A percentile compares a stretch with the other conserved stretches of the same genome.
Evolutionary conservation across 2,329 filamentous ascomycete genomes (phyloP).

Genomic region (Dothideomycetes sp.): DNA sequence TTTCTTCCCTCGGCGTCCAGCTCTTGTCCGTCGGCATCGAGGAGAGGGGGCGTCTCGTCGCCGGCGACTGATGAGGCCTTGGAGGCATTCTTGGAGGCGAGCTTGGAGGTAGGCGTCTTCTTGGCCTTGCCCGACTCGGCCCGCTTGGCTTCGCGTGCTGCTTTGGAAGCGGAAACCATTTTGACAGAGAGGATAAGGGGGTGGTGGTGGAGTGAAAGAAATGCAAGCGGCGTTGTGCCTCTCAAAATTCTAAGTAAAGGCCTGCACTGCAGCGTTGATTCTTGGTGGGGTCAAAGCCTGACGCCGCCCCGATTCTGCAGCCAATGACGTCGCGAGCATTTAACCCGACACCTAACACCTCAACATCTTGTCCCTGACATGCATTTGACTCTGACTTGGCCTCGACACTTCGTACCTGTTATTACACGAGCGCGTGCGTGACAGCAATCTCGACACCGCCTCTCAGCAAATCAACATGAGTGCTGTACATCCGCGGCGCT

Average conservation of each 20-base stretch:
- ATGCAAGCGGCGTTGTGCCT: too few species aligned
- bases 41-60: slow-evolving; percentile 50
- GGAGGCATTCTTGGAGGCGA: slow-evolving; percentile 53
- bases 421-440: too few species aligned
- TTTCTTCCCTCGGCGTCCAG: slow-evolving; percentile 57
- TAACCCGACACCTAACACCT: not conserved
- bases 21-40: slow-evolving; percentile 51
- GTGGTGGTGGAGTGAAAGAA: slow-evolving; percentile 1
- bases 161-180: slow-evolving; percentile 61
- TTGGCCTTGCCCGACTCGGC: slow-evolving; percentile 59
- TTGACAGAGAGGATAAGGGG: slow-evolving; percentile 13
- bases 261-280: not conserved
- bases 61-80: slow-evolving; percentile 60
- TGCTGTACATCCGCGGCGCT: too few species aligned
- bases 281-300: slow-evolving; percentile 3
- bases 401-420: too few species aligned
- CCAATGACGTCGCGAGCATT: not conserved
- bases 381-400: too few species aligned
- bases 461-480: too few species aligned
- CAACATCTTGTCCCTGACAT: too few species aligned
- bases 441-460: too few species aligned
- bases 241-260: too few species aligned
- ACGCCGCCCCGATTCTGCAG: too few species aligned
- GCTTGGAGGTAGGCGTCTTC: slow-evolving; percentile 64
- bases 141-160: slow-evolving; percentile 56